Evolutionary conservation across 1,284 basidiomycete species (phyloP).

Genomic region (Volvariella surrecta): DNA sequence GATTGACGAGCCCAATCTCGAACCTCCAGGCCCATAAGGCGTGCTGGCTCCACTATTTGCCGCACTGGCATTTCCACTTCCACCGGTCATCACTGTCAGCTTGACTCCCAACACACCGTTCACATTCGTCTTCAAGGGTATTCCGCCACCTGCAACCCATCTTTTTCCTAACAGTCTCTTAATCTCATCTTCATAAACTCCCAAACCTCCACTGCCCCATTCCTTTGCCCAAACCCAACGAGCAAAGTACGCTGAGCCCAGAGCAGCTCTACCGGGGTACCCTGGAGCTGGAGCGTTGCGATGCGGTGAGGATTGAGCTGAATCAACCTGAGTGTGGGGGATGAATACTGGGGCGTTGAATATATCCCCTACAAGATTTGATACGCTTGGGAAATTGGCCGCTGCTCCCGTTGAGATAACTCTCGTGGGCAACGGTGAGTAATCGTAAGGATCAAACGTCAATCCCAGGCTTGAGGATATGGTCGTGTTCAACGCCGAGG

Average conservation of each 20-base stretch:
- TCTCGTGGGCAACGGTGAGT: constrained; percentile 48
- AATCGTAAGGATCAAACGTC: constrained; percentile 69
- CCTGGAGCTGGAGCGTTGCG: constrained; percentile 63
- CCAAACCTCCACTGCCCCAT: constrained; percentile 36
- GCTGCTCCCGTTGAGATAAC: constrained; percentile 66
- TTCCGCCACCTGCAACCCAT: constrained; percentile 55
- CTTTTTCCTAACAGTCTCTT: constrained; percentile 57
- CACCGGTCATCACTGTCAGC: constrained; percentile 8
- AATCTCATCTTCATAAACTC: constrained; percentile 72
- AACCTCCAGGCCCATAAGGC: constrained; percentile 36
- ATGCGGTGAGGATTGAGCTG: constrained; percentile 62
- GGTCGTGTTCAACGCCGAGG: neutral
- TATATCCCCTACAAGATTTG: constrained; percentile 68
- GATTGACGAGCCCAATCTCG: constrained; percentile 47
- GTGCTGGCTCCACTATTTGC: constrained; percentile 50
- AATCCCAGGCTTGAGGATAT: constrained; percentile 43
- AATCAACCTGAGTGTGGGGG: constrained; percentile 63
- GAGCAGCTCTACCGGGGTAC: constrained; percentile 55
- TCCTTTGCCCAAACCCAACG: constrained; percentile 78
- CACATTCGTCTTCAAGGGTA: constrained; percentile 47
- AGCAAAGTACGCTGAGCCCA: constrained; percentile 69
- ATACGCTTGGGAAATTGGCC: constrained; percentile 75
- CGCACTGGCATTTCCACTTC: constrained; percentile 25
- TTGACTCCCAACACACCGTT: constrained; percentile 23
- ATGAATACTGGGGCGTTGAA: constrained; percentile 73